A percentile compares a stretch with the other conserved stretches of the same genome.
phyloP scores from a whole-genome alignment of 2,329 filamentous ascomycete genomes.

The Cryphonectria carpinicola region DNA sequence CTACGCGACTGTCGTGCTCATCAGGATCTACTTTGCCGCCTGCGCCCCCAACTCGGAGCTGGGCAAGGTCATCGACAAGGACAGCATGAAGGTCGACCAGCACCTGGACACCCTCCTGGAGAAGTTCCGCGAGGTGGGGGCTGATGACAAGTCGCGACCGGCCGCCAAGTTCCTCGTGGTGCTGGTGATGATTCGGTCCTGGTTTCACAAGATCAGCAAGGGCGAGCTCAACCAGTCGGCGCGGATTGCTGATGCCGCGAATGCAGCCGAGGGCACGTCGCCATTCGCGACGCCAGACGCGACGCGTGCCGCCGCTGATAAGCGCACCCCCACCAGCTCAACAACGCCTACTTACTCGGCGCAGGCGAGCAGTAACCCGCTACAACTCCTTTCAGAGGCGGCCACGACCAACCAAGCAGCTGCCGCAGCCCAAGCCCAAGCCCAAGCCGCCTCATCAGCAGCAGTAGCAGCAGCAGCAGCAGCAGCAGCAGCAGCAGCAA shows the following conservation, averaged over 20 bases:
- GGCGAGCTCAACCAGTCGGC: conserved; percentile 26
- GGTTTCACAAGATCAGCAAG: conserved; percentile 59
- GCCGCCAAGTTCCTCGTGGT: conserved; percentile 73
- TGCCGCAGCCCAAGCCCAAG: too few relatives aligned
- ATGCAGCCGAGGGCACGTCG: conserved; percentile 21
- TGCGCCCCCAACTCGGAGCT: conserved; percentile 67
- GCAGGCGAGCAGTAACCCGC: conserved; percentile 51
- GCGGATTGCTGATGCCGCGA: conserved; percentile 9
- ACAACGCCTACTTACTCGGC: conserved; percentile 33
- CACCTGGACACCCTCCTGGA: conserved; percentile 73
- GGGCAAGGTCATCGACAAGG: conserved; percentile 69
- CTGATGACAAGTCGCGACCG: conserved; percentile 65
- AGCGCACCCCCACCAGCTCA: conserved; percentile 31
- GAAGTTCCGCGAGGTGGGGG: conserved; percentile 67
- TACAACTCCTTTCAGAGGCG: conserved; percentile 61
- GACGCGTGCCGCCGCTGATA: conserved; percentile 12
- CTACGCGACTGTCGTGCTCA: conserved; percentile 71
- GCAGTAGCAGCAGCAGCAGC: not conserved
- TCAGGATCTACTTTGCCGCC: conserved; percentile 74
- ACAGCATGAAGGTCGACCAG: conserved; percentile 66
- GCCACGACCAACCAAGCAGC: conserved; percentile 49
- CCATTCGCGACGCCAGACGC: conserved; percentile 18
- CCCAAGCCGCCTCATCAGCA: conserved; percentile 5
- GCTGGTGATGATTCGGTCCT: conserved; percentile 69
- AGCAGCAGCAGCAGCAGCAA: conserved; percentile 8